Evolutionary conservation across 108 stramenopile species (phyloP), one percentile per base, ranked within the genome.

Genomic region (Fistulifera solaris): DNA sequence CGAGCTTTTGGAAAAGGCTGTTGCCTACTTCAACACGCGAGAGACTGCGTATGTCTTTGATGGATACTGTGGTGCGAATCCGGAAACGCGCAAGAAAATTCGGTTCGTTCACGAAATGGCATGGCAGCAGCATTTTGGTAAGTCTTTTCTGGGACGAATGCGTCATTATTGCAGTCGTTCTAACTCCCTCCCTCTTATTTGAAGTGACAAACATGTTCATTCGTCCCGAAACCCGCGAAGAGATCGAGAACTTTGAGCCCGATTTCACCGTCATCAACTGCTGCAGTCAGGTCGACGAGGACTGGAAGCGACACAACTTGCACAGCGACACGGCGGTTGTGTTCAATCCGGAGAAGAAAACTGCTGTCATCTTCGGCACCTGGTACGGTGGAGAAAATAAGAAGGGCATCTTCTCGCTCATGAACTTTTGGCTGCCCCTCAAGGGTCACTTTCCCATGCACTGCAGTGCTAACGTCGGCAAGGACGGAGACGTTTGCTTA

Each of bases 311-410:
- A 24, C 91, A 91, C 52, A 87, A 89, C 40, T 70, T 98, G 21
- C 85, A 96, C 73, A 77, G 75, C 35, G 97, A 98, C 35, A 95
- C 95, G 39, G 94, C 94, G 13, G 96, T 95, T 17, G 92, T 89
- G 18, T 96, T 98, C 73, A 95, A 98, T 70, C 62, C 96, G 24
- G 97, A 98, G 70, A 78, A 94, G 72, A 80, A 78, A 56, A 75
- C 71, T 54, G 97, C 94, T 15, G 81, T 96, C 59, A 95, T 98
- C 54, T 90, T 92, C 48, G 97, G 95, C 12, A 98, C 97, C 10
- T 95, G 84, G 83, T 98, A 98, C 61, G 97, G 97, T 25, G 97
- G 95, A 46, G 97, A 98, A 72, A 98, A 96, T 71, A 98, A 98
- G 71, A 98, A 98, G 80, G 97, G 97, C 8, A 93, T 96, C 60